Evolutionary conservation across 768 basidiomycete species (phyloP), one percentile per base, ranked within the genome.

Genomic region (Tulasnella calospora): DNA sequence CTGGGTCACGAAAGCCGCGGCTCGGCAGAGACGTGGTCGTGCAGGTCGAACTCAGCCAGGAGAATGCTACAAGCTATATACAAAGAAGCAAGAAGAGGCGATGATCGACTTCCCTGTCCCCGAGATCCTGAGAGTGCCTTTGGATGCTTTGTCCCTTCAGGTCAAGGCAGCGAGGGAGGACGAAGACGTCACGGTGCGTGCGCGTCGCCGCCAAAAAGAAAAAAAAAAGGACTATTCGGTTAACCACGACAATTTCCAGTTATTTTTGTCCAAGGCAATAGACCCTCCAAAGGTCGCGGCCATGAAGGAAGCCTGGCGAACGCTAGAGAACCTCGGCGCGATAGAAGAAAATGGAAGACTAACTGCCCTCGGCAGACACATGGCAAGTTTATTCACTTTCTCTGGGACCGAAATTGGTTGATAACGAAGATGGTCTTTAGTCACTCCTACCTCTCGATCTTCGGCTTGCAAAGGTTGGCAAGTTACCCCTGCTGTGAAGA

Each of bases 31-130:
- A 77, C 86, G 95, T 79, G 96, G 96, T 79, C 90, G 96, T 82
- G 96, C 96, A 1, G 96, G 96, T 33, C 89, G 96, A 76, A 96
- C 93, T 2, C 90, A 88, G 79, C 90, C 92, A 0, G 94, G 94
- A 0, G 83, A 89, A 77, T 98, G 95, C 84, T 98, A 92, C 85
- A 98, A 95, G 84, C 85, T 98, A 5, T 98, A 92, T 83, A 95
- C 94, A 0, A 87, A 89, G 72, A 88, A 87, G 82, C 91, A 91
- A 79, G 92, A 94, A 84, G 85, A 86, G 57, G 88, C 87, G 57
- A 90, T 96, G 92, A 86, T 84, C 1, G 83, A 87, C 12, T 95
- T 92, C 83, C 91, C 95, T 8, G 86, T 91, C 0, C 96, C 96
- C 0, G 96, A 98, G 84, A 97, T 98, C 71, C 86, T 93, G 47